A percentile compares a stretch with the other conserved stretches of the same genome.
Conservation (phyloP, 177 flowering plant species). For the Telopea speciosissima region DNA sequence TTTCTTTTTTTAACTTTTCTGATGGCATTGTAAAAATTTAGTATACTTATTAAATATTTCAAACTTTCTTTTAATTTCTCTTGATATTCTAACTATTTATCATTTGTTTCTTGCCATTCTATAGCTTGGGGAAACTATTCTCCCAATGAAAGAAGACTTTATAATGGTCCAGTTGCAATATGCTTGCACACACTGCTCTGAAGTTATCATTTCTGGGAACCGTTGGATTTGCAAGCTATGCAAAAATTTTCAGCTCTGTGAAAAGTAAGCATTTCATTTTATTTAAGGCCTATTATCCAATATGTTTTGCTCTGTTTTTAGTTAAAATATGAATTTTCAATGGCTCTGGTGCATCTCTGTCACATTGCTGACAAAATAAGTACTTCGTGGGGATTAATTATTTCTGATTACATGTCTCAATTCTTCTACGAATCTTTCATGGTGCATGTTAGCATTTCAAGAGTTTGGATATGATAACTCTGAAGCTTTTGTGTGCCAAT, state of each 20-base stretch:
- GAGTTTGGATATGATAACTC: background rate
- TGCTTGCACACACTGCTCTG: conserved; percentile 35
- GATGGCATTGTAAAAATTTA: background rate
- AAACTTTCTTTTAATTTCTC: background rate
- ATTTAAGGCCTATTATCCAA: background rate
- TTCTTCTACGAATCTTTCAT: background rate
- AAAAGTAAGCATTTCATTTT: conserved; percentile 25
- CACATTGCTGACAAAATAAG: background rate
- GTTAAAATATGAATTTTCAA: background rate
- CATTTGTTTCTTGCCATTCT: background rate
- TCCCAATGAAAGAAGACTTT: conserved; percentile 40
- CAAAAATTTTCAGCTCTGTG: conserved; percentile 44
- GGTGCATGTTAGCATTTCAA: background rate
- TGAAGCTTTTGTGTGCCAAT: background rate
- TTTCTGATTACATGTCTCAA: background rate
- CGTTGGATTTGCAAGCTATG: conserved; percentile 41
- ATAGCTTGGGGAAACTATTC: conserved; percentile 36
- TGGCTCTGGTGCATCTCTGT: background rate
- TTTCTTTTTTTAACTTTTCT: background rate
- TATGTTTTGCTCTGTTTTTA: background rate
- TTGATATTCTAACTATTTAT: background rate
- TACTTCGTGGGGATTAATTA: no score
- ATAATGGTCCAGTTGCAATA: conserved; percentile 39
- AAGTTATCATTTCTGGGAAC: conserved; percentile 31
- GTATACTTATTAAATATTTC: no score